Evolutionary conservation across 2,329 filamentous ascomycete species (phyloP), one percentile per base, ranked within the genome.

Genomic region (Penicillium sp.): DNA sequence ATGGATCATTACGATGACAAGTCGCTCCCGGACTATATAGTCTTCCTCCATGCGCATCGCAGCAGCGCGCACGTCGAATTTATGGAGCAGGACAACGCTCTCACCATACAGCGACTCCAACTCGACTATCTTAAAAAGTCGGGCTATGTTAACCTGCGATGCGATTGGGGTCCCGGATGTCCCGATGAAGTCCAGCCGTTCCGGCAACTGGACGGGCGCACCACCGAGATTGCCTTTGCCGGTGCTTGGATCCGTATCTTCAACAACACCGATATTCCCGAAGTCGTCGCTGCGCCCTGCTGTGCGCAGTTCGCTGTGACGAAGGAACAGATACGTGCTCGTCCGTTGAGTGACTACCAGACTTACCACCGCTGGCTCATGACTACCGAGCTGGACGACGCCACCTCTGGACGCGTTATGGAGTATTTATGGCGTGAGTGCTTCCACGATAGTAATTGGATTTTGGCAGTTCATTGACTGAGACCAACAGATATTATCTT

Each of bases 231-330:
- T 4, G 57, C 56, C 2, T 64, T 67, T 31, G 64, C 66, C 3
- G 61, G 62, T 12, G 62, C 58, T 4, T 61, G 70, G 31, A 57
- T 60, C 25, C 45, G 44, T 3, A 59, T 67, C 2, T 66, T 66
- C 41, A 67, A 67, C 25, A 63, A 56, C 20, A 67, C 63, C 3
- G 32, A 68, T 15, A 66, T 81, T 0, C 80, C 80, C 0, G 66
- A 73, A 2, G 58, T 73, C 3, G 72, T 84, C 6, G 80, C 75
- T 1, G 75, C 76, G 4, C 73, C 80, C 15, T 85, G 82, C 62
- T 85, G 82, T 65, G 80, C 81, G n/a, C 83, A 86, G 65, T 86
- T 86, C 53, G 82, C 78, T 0, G 78, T 84, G 7, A 78, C 79
- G 2, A 68, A 73, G 13, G 74, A 78, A 6, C 75, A 75, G 37